Percentiles rank a stretch among this genome's conserved stretches.
These are phyloP conservation scores for Nannizziopsis barbatae DNA, from an alignment of 2,329 filamentous ascomycete genomes.

Conservation along the genomic window DNA sequence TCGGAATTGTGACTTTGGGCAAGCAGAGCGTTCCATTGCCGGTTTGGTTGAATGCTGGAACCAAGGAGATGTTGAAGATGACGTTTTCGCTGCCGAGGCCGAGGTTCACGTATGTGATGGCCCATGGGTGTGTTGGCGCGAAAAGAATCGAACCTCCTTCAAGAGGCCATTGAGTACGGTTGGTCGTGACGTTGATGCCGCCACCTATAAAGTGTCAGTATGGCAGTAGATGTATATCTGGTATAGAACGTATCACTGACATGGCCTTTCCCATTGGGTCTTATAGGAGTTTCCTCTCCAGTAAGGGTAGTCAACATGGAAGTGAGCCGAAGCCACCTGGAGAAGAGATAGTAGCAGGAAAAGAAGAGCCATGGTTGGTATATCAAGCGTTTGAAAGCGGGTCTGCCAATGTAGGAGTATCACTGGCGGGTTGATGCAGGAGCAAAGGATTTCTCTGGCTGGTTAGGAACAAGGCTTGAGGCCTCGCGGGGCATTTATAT, in stretches of 20 bases:
- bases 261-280: slow-evolving; percentile 34
- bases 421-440: too few relatives aligned
- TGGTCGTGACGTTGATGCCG: slow-evolving; percentile 31
- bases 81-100: slow-evolving; percentile 32
- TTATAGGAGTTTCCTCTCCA: slow-evolving; percentile 37
- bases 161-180: slow-evolving; percentile 39
- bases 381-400: background rate
- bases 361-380: slow-evolving; percentile 21
- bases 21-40: slow-evolving; percentile 39
- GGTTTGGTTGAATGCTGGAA: slow-evolving; percentile 39
- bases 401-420: too few relatives aligned
- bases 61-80: slow-evolving; percentile 37
- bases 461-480: too few relatives aligned
- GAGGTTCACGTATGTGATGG: slow-evolving; percentile 40
- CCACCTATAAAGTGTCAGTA: slow-evolving; percentile 23
- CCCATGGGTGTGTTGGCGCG: slow-evolving; percentile 33
- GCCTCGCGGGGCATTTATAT: too few relatives aligned
- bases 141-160: slow-evolving; percentile 35
- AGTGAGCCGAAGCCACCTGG: slow-evolving; percentile 19
- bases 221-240: background rate
- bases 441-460: too few relatives aligned
- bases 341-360: slow-evolving; percentile 22
- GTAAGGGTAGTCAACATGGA: slow-evolving; percentile 20
- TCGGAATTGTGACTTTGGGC: slow-evolving; percentile 27
- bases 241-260: slow-evolving; percentile 19